Percentiles rank a stretch among this genome's conserved stretches.
Evolutionary conservation across 2,329 filamentous ascomycete genomes (phyloP).

Genomic region (Ophiostoma angusticollis): DNA sequence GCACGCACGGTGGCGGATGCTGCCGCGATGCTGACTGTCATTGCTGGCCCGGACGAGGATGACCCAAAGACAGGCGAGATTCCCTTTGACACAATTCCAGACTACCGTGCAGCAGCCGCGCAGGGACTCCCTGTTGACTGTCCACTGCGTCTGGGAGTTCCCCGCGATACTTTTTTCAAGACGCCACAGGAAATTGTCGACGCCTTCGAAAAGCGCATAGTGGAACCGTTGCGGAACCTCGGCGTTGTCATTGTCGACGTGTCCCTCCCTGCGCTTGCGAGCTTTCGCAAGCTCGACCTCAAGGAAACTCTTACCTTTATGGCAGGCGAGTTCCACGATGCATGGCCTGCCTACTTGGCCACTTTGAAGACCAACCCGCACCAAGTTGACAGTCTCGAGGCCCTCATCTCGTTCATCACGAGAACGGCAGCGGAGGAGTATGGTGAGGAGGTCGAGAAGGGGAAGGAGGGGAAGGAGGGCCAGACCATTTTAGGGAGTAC

Average conservation of each 20-base stretch:
- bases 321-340: constrained; percentile 42
- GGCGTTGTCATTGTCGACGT: constrained; percentile 36
- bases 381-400: constrained; percentile 35
- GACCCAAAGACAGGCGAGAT: constrained; percentile 54
- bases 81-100: constrained; percentile 29
- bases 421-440: constrained; percentile 40
- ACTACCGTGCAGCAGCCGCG: constrained; percentile 24
- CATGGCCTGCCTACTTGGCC: constrained; percentile 43
- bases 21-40: constrained; percentile 46
- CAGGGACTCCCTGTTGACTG: constrained; percentile 38
- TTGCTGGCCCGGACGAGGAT: constrained; percentile 46
- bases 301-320: constrained; percentile 7
- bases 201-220: constrained; percentile 39
- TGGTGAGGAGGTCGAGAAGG: constrained; percentile 41
- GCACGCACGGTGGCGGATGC: constrained; percentile 54
- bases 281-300: neutral
- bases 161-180: constrained; percentile 39
- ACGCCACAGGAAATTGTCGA: constrained; percentile 22
- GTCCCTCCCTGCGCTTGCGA: constrained; percentile 31
- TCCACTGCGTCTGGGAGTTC: constrained; percentile 47
- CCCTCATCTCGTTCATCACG: constrained; percentile 44
- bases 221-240: constrained; percentile 37
- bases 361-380: constrained; percentile 45
- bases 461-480: constrained; percentile 21
- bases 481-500: too few relatives aligned